Conservation (phyloP, 1,139 yeast genomes). For the Torulaspora pretoriensis region DNA sequence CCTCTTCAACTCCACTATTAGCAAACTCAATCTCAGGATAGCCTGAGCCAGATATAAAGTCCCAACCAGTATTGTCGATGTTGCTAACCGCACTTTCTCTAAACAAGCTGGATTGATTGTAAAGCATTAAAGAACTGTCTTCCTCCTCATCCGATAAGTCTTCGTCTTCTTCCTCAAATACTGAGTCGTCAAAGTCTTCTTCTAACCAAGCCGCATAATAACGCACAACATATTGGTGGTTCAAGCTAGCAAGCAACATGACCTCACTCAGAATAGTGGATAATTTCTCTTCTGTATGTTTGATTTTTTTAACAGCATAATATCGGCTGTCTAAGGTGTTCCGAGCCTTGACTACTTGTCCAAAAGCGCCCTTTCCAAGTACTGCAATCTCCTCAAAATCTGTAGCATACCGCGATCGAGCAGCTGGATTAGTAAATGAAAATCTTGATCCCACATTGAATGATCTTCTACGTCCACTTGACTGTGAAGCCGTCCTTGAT, state of each 20-base stretch:
- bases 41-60: conserved; percentile 62
- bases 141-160: conserved; percentile 20
- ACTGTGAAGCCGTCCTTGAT: conserved; percentile 26
- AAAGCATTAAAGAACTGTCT: conserved; percentile 20
- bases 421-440: conserved; percentile 32
- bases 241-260: conserved; percentile 80
- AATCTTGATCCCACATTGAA: conserved; percentile 40
- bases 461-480: conserved; percentile 38
- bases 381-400: conserved; percentile 93
- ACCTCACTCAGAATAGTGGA: conserved; percentile 86
- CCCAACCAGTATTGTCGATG: conserved; percentile 38
- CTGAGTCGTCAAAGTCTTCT: conserved; percentile 55
- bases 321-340: conserved; percentile 90
- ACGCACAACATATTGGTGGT: conserved; percentile 92
- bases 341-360: conserved; percentile 94
- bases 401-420: conserved; percentile 57
- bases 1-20: conserved; percentile 32
- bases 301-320: conserved; percentile 89
- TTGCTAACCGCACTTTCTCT: conserved; percentile 30
- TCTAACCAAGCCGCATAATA: conserved; percentile 98
- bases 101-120: conserved; percentile 28
- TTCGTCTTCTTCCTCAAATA: conserved; percentile 35
- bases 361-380: conserved; percentile 95
- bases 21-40: conserved; percentile 60
- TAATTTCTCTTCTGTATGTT: conserved; percentile 73